Conservation (phyloP, 257 asterid genomes). For the Leonotis leonurus region DNA sequence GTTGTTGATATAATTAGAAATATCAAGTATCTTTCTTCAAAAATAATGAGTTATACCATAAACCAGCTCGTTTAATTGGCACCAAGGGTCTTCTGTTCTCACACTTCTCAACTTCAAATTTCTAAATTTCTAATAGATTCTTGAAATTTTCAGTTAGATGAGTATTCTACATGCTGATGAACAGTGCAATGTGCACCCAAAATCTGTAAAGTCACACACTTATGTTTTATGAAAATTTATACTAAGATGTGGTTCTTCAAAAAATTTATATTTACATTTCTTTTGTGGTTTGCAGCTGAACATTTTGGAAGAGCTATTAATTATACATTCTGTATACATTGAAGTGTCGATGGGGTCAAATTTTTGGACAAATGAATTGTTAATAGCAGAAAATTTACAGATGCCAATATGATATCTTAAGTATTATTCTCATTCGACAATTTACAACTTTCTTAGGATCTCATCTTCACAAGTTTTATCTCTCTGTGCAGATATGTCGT, state of each 20-base stretch:
- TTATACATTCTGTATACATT: neutral
- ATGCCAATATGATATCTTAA: slow-evolving; percentile 1
- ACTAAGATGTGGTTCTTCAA: neutral
- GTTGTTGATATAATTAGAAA: neutral
- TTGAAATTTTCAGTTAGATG: neutral
- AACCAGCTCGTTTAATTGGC: neutral
- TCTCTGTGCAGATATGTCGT: slow-evolving; percentile 73
- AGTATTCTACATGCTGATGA: neutral
- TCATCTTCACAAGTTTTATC: slow-evolving; percentile 8
- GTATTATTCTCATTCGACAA: neutral
- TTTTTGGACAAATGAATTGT: neutral
- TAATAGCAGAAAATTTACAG: neutral
- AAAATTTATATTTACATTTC: neutral
- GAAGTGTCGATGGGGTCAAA: neutral
- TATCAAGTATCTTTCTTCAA: neutral
- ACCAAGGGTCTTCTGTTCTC: neutral
- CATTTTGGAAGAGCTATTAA: neutral
- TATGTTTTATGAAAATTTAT: neutral
- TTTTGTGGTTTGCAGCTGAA: neutral
- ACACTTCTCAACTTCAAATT: neutral
- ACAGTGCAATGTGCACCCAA: neutral
- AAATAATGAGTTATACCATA: neutral
- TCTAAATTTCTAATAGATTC: neutral
- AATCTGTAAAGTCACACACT: neutral
- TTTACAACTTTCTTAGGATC: slow-evolving; percentile 1